A percentile compares a stretch with the other conserved stretches of the same genome.
Evolutionary conservation across 139 green algal species (phyloP).

Genomic region (Deuterostichococcus epilithicus): DNA sequence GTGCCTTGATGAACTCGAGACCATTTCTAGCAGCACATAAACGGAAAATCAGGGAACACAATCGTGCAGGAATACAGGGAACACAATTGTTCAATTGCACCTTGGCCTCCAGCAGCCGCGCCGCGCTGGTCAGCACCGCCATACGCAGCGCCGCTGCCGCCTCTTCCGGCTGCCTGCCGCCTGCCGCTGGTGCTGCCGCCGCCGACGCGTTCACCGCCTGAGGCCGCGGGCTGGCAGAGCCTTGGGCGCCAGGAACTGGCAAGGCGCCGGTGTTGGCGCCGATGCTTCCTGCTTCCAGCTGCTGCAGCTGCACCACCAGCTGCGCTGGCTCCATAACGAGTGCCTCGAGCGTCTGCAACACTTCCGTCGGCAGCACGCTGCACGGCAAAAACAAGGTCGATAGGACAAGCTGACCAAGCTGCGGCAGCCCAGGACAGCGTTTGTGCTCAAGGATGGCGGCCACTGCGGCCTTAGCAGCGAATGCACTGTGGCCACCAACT

Average conservation of each 20-base stretch:
- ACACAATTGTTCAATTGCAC: not conserved
- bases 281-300: not conserved
- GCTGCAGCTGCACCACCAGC: conserved; percentile 27
- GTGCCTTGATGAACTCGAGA: too few relatives aligned
- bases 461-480: too few relatives aligned
- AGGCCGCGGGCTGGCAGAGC: too few relatives aligned
- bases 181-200: not conserved
- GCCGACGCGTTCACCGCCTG: not conserved
- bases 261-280: too few relatives aligned
- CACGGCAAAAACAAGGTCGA: not conserved
- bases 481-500: too few relatives aligned
- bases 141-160: conserved; percentile 51
- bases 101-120: conserved; percentile 66
- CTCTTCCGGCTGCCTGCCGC: conserved; percentile 13
- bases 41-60: not conserved
- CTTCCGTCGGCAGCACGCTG: conserved; percentile 30
- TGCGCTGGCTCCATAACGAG: conserved; percentile 58
- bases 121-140: conserved; percentile 63
- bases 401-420: too few relatives aligned
- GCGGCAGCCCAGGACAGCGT: too few relatives aligned
- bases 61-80: too few relatives aligned
- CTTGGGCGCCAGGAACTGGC: too few relatives aligned
- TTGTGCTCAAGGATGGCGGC: too few relatives aligned
- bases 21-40: not conserved
- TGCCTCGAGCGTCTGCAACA: conserved; percentile 48